phyloP scores from a whole-genome alignment of 768 basidiomycete genomes.

The Crucibulum laeve region DNA sequence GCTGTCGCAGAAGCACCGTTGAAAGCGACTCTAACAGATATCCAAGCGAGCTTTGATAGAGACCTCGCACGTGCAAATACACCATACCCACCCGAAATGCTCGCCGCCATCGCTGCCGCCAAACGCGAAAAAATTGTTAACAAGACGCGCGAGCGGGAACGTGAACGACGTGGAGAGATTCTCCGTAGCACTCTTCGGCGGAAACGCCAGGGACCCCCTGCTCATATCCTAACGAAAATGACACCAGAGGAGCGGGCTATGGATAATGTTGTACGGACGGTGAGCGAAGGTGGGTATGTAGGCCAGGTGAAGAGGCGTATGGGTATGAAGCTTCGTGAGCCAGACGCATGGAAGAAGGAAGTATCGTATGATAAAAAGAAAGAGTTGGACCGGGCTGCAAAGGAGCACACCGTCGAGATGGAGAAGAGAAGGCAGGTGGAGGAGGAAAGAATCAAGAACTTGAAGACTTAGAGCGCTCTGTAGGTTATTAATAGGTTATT shows the following conservation, averaged over 20 bases:
- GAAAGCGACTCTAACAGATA: slow-evolving; percentile 17
- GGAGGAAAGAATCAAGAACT: slow-evolving; percentile 2
- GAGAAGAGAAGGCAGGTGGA: slow-evolving; percentile 23
- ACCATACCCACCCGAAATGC: slow-evolving; percentile 44
- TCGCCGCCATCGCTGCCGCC: slow-evolving; percentile 48
- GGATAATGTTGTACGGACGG: slow-evolving; percentile 48
- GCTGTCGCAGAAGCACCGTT: slow-evolving; percentile 31
- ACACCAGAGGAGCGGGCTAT: slow-evolving; percentile 36
- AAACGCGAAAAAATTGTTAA: slow-evolving; percentile 58
- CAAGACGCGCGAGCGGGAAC: slow-evolving; percentile 56
- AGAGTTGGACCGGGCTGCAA: slow-evolving; percentile 18
- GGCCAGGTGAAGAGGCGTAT: slow-evolving; percentile 55
- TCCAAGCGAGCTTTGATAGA: slow-evolving; percentile 27
- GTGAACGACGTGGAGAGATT: slow-evolving; percentile 64
- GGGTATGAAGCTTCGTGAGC: slow-evolving; percentile 45
- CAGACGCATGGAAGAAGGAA: slow-evolving; percentile 30
- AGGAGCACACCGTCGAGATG: slow-evolving; percentile 15
- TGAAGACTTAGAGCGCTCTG: too few relatives aligned
- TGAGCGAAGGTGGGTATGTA: slow-evolving; percentile 68
- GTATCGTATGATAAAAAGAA: slow-evolving; percentile 21
- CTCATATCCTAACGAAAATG: slow-evolving; percentile 54
- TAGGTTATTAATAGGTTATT: too few relatives aligned
- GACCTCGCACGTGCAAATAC: slow-evolving; percentile 37
- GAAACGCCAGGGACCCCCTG: slow-evolving; percentile 55
- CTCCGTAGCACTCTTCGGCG: slow-evolving; percentile 41